Conservation (phyloP, 1,284 basidiomycete species). For the Ganoderma resinaceum region DNA sequence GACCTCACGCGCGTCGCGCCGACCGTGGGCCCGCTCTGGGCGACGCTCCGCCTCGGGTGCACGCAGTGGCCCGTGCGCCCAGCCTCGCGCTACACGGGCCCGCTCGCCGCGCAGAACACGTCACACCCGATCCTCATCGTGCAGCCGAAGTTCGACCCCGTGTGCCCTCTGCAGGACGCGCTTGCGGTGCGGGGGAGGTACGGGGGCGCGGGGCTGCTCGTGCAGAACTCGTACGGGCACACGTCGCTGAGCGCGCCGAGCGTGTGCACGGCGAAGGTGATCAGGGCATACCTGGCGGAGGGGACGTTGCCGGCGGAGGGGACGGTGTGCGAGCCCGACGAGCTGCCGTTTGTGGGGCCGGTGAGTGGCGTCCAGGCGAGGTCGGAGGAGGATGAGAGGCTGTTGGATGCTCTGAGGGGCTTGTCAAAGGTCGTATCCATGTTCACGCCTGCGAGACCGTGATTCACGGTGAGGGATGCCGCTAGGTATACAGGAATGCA, state of each 20-base stretch:
- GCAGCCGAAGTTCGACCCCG: slow-evolving; percentile 31
- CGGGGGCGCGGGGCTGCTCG: slow-evolving; percentile 29
- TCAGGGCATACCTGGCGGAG: slow-evolving; percentile 49
- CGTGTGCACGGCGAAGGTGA: slow-evolving; percentile 48
- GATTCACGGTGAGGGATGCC: no score
- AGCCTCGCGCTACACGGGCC: slow-evolving; percentile 29
- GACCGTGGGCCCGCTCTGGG: slow-evolving; percentile 36
- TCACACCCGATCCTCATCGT: slow-evolving; percentile 39
- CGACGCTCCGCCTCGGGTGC: slow-evolving; percentile 21
- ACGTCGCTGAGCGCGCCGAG: slow-evolving; percentile 50
- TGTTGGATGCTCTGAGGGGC: slow-evolving; percentile 27
- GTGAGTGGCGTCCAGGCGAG: slow-evolving; percentile 6
- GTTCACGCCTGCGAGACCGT: background rate
- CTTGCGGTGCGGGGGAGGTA: slow-evolving; percentile 26
- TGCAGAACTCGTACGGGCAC: slow-evolving; percentile 43
- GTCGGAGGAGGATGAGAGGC: slow-evolving; percentile 23
- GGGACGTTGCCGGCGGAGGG: slow-evolving; percentile 50
- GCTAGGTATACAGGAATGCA: no score
- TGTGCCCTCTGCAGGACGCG: slow-evolving; percentile 29
- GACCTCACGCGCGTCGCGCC: slow-evolving; percentile 44
- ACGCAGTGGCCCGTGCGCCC: slow-evolving; percentile 26
- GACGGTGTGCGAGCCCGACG: slow-evolving; percentile 45
- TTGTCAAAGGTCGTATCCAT: slow-evolving; percentile 22
- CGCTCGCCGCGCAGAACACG: slow-evolving; percentile 28
- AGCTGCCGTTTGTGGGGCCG: slow-evolving; percentile 27